Evolutionary conservation across 108 stramenopile genomes (phyloP), one percentile per base, ranked within the genome.

Genomic region (Nitzschia inconspicua): DNA sequence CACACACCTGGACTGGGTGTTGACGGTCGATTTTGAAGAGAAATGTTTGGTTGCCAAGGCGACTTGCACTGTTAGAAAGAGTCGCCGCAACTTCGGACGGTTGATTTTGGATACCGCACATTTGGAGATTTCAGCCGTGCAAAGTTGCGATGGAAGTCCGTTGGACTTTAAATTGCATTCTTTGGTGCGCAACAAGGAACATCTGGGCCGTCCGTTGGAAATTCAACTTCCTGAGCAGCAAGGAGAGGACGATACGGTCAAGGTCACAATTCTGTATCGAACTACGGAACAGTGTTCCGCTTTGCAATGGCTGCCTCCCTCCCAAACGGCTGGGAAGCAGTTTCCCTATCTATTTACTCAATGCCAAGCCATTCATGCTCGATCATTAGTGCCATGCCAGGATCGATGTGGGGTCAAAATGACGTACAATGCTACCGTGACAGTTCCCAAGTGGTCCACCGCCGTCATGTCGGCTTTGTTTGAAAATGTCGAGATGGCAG

Each of bases 321-420:
- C 75, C 22, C 96, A 97, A 68, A 99, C 98, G 25, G 89, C 89
- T 18, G 97, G 96, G 2, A 90, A 91, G 55, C 57, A 75, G 47
- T 68, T 79, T 40, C 98, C 98, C 1, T 99, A 98, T 65, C 76
- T 99, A 7, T 98, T 97, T 65, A 98, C 97, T 7, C 98, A 99
- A 65, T 93, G 89, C 51, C 93, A 95, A 66, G 98, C 97, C 6
- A 99, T 99, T 65, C 97, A 99, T 61, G 94, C 96, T 28, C 79
- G 98, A 7, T 76, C 89, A 19, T 61, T 99, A 47, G 31, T 98
- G 8, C 98, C 98, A 3, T 99, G 98, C 73, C 89, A 92, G 73
- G 96, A 97, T 79, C 59, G 77, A 8, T 91, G 90, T 36, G 78
- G 80, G 7, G 88, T 88, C 42, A 95, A 97, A 58, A 76, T 93